These are phyloP conservation scores for Arthrobotrys pseudoclavata DNA, from an alignment of 2,329 filamentous ascomycete genomes.

Conservation along the genomic window DNA sequence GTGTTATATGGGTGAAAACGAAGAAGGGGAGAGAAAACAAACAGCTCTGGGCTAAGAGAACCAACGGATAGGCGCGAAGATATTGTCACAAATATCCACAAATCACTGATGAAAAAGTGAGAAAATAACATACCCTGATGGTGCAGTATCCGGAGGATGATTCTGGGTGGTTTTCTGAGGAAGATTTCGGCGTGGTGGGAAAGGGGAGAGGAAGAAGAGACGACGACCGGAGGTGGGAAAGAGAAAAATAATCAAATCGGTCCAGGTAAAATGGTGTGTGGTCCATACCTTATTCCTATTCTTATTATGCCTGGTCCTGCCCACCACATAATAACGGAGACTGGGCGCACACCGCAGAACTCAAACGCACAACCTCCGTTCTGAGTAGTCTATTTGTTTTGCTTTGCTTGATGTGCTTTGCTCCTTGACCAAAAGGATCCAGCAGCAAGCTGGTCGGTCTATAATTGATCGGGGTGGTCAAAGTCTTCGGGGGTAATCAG, in stretches of 20 bases:
- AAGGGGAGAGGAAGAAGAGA: slow-evolving; percentile 43
- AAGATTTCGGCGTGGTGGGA: slow-evolving; percentile 41
- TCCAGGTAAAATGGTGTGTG: slow-evolving; percentile 12
- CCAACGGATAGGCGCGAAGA: slow-evolving; percentile 20
- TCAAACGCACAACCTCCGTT: slow-evolving; percentile 42
- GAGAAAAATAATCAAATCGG: slow-evolving; percentile 50
- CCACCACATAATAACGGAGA: slow-evolving; percentile 40
- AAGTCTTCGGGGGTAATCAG: neutral
- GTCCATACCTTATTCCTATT: slow-evolving; percentile 2
- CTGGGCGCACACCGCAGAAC: slow-evolving; percentile 44
- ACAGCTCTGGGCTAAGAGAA: slow-evolving; percentile 8
- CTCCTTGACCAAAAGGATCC: slow-evolving; percentile 10
- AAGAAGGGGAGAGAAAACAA: slow-evolving; percentile 12
- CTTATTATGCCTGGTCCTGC: neutral
- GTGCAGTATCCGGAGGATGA: slow-evolving; percentile 24
- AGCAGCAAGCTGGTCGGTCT: neutral
- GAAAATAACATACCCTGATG: slow-evolving; percentile 59
- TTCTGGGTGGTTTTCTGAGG: slow-evolving; percentile 44
- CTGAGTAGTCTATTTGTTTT: slow-evolving; percentile 23
- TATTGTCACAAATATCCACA: slow-evolving; percentile 54
- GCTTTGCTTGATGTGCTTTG: neutral
- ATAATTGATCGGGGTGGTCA: slow-evolving; percentile 5
- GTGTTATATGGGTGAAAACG: slow-evolving; percentile 8
- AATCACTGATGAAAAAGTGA: slow-evolving; percentile 47
- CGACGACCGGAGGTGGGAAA: slow-evolving; percentile 54